A percentile compares a stretch with the other conserved stretches of the same genome.
These are phyloP conservation scores for Pyrenochaeta sp. DNA, from an alignment of 2,329 filamentous ascomycete genomes.

Conservation along the genomic window DNA sequence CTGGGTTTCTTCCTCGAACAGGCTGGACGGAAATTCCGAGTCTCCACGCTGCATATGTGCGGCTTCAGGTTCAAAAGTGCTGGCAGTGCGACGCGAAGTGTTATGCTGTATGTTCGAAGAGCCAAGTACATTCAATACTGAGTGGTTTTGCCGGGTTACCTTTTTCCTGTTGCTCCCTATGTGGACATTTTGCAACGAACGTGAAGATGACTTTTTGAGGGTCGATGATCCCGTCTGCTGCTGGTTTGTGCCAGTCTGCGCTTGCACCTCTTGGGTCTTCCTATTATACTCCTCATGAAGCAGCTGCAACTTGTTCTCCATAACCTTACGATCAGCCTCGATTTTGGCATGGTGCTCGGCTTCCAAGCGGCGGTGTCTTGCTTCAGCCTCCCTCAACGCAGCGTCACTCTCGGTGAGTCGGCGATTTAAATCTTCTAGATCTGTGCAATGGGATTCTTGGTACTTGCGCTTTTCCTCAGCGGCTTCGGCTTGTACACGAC, in stretches of 20 bases:
- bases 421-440: constrained; percentile 14
- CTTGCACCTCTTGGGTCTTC: not conserved
- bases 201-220: not conserved
- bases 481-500: constrained; percentile 5
- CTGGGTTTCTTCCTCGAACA: constrained; percentile 8
- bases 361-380: constrained; percentile 17
- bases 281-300: constrained; percentile 5
- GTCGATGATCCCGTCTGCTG: not conserved
- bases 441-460: constrained; percentile 7
- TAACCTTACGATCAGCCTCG: constrained; percentile 18
- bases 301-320: constrained; percentile 2
- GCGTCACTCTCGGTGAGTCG: constrained; percentile 17
- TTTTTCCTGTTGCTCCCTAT: constrained; percentile 25
- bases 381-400: constrained; percentile 24
- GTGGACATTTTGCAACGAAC: constrained; percentile 3
- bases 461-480: constrained; percentile 3
- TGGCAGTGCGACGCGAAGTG: not conserved
- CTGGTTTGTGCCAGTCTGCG: not conserved
- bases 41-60: not conserved
- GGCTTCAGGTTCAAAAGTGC: not conserved
- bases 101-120: not conserved
- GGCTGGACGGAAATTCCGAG: constrained; percentile 2
- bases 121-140: constrained; percentile 9
- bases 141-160: constrained; percentile 26
- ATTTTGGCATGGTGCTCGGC: constrained; percentile 22